These are phyloP conservation scores for Zalerion maritima DNA, from an alignment of 495 filamentous ascomycete genomes.

Conservation along the genomic window DNA sequence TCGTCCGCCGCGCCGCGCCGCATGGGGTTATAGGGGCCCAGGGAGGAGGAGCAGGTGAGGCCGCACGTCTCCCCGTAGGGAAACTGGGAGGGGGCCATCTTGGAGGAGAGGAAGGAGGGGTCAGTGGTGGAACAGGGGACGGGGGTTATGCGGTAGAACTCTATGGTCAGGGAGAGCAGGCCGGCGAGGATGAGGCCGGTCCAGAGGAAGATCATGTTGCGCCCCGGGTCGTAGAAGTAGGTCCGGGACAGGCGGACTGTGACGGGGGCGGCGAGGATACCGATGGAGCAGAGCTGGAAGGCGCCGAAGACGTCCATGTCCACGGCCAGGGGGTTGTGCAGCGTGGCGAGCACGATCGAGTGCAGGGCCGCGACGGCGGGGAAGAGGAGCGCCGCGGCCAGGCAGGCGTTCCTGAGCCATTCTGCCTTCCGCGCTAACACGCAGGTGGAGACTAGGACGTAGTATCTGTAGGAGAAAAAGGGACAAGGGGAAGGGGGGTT, in stretches of 20 bases:
- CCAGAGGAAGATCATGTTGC: slow-evolving; percentile 49
- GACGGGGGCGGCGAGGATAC: slow-evolving; percentile 41
- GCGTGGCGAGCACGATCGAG: slow-evolving; percentile 37
- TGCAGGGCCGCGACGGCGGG: slow-evolving; percentile 47
- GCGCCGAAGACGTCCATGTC: slow-evolving; percentile 53
- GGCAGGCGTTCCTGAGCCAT: slow-evolving; percentile 42
- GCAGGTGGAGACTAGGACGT: slow-evolving; percentile 41
- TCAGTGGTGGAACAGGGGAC: slow-evolving; percentile 25
- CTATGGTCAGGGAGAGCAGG: slow-evolving; percentile 40
- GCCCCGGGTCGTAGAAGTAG: slow-evolving; percentile 43
- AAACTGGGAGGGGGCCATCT: slow-evolving; percentile 18
- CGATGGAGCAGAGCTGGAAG: slow-evolving; percentile 48
- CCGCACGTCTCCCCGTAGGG: slow-evolving; percentile 23
- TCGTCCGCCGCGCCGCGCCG: slow-evolving; percentile 32
- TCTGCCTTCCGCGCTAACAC: slow-evolving; percentile 40
- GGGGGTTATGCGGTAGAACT: slow-evolving; percentile 37
- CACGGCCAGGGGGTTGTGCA: slow-evolving; percentile 31
- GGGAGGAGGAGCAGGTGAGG: slow-evolving; percentile 23
- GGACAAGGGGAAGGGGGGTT: not conserved
- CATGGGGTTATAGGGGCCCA: slow-evolving; percentile 34
- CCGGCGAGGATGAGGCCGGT: slow-evolving; percentile 40
- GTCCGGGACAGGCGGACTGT: slow-evolving; percentile 41
- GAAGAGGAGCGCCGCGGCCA: slow-evolving; percentile 46
- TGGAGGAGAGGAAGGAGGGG: slow-evolving; percentile 19
- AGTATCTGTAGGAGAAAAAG: slow-evolving; percentile 30